Evolutionary conservation across 2,329 filamentous ascomycete genomes (phyloP).

Genomic region (Penicillium sp.): DNA sequence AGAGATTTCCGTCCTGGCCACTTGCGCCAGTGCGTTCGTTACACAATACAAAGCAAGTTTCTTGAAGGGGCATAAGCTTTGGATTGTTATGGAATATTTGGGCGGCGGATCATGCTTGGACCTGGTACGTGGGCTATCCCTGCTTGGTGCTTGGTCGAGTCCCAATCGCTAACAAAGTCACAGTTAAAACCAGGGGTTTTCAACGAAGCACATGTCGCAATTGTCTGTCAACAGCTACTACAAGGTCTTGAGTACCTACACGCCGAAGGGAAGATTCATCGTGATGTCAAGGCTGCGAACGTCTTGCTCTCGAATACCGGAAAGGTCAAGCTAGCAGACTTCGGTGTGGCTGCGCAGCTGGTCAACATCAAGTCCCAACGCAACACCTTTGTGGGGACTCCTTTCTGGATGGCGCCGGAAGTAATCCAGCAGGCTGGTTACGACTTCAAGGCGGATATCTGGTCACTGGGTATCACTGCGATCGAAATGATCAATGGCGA

Average conservation of each 20-base stretch:
- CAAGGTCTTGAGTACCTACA: constrained; percentile 92
- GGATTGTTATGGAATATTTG: constrained; percentile 99
- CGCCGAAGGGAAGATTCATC: constrained; percentile 90
- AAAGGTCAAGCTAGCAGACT: constrained; percentile 95
- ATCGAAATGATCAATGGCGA: constrained; percentile 89
- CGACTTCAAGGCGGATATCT: constrained; percentile 91
- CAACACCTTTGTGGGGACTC: constrained; percentile 96
- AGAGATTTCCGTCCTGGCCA: constrained; percentile 93
- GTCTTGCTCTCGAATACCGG: constrained; percentile 88
- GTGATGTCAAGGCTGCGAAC: constrained; percentile 96
- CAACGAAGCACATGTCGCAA: constrained; percentile 87
- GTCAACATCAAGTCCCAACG: constrained; percentile 97
- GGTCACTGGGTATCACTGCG: constrained; percentile 89
- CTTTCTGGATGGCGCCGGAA: constrained; percentile 96
- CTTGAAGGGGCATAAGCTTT: constrained; percentile 92
- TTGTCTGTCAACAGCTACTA: constrained; percentile 90
- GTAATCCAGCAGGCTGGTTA: constrained; percentile 86
- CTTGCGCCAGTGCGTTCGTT: constrained; percentile 90
- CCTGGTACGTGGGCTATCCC: constrained; percentile 63
- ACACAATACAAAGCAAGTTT: constrained; percentile 98
- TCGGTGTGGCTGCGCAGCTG: constrained; percentile 93
- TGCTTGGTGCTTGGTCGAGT: background rate
- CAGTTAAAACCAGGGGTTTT: constrained; percentile 90
- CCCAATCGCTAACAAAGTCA: constrained; percentile 28
- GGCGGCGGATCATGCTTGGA: constrained; percentile 95